Conservation (phyloP, 2,329 filamentous ascomycete genomes). For the Penicillium sp. region DNA sequence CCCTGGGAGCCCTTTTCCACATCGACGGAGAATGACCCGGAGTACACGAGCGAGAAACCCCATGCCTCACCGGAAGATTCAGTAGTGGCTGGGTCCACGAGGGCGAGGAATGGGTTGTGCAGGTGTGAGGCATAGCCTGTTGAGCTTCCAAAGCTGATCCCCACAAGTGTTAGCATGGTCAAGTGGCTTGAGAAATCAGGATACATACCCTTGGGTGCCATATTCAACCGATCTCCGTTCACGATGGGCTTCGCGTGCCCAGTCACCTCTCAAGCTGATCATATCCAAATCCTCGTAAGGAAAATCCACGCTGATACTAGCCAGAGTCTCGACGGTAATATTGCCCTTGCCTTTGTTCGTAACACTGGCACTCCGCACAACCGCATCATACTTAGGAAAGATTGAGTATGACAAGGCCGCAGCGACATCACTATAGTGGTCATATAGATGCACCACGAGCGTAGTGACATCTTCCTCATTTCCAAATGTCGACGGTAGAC, state of each 20-base stretch:
- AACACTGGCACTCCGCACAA: constrained; percentile 62
- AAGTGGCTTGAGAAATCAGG: background rate
- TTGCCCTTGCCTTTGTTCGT: constrained; percentile 58
- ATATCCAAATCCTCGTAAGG: constrained; percentile 63
- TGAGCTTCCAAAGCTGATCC: constrained; percentile 58
- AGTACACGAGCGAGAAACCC: constrained; percentile 66
- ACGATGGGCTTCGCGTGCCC: constrained; percentile 60
- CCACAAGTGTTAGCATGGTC: background rate
- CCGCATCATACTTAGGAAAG: constrained; percentile 62
- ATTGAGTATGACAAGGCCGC: constrained; percentile 64
- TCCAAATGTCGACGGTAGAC: constrained; percentile 62
- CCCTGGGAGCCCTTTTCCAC: constrained; percentile 64
- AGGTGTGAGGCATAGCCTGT: constrained; percentile 64
- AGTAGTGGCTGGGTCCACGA: constrained; percentile 58
- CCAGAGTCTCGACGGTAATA: constrained; percentile 57
- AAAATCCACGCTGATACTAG: constrained; percentile 63
- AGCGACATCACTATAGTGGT: constrained; percentile 58
- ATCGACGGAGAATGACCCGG: constrained; percentile 62
- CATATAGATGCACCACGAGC: constrained; percentile 58
- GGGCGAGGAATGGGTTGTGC: constrained; percentile 64
- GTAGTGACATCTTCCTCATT: constrained; percentile 58
- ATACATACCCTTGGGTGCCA: constrained; percentile 54
- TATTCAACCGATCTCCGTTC: constrained; percentile 58
- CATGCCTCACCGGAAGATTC: constrained; percentile 63
- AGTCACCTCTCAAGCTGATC: constrained; percentile 63